These are phyloP conservation scores for Cicer arietinum DNA, from an alignment of 306 rosid genomes.

Conservation along the genomic window DNA sequence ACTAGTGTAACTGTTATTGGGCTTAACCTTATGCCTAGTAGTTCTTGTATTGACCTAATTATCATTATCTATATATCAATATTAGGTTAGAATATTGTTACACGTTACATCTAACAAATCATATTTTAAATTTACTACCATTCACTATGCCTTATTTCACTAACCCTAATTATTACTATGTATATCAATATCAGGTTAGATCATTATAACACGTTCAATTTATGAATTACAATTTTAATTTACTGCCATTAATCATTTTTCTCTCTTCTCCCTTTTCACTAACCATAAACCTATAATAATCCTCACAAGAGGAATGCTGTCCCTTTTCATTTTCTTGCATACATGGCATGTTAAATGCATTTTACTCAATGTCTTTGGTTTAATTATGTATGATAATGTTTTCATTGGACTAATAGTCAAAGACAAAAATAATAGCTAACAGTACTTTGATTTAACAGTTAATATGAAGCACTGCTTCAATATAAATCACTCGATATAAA, in stretches of 20 bases:
- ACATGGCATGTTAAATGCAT: conserved; percentile 15
- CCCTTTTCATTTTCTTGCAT: conserved; percentile 30
- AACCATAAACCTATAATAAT: neutral
- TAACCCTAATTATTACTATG: conserved; percentile 1
- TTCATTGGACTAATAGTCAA: conserved; percentile 10
- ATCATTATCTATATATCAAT: neutral
- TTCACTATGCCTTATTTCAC: conserved; percentile 4
- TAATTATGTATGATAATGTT: conserved; percentile 22
- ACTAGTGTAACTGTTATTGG: conserved; percentile 10
- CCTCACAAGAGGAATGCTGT: conserved; percentile 21
- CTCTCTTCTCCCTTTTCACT: conserved; percentile 17
- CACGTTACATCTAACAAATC: neutral
- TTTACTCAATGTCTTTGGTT: neutral
- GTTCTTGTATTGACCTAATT: conserved; percentile 26
- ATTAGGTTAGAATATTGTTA: neutral
- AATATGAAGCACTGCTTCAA: conserved; percentile 11
- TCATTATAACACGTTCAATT: neutral
- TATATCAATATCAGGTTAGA: conserved; percentile 9
- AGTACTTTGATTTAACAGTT: conserved; percentile 20
- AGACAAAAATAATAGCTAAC: neutral
- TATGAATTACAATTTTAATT: neutral
- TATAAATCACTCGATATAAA: neutral
- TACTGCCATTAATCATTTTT: neutral
- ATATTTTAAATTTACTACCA: conserved; percentile 18
- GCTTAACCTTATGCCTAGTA: conserved; percentile 11